A percentile compares a stretch with the other conserved stretches of the same genome.
Conservation (phyloP, 768 basidiomycete species). For the Cystobasidium ongulense region DNA sequence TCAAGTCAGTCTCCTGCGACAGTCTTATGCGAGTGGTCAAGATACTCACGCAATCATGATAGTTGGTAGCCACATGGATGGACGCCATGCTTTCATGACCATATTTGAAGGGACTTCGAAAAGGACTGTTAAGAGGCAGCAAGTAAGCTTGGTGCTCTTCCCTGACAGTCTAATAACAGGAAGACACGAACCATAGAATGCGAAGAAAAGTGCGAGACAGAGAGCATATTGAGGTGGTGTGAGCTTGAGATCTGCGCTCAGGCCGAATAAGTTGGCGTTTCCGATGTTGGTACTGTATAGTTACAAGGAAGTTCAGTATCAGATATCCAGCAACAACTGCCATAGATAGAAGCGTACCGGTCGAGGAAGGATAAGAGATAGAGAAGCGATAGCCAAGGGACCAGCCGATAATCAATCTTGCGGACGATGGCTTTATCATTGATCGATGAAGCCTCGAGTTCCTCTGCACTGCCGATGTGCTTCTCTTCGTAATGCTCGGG, state of each 20-base stretch:
- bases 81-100: constrained; percentile 48
- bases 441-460: constrained; percentile 44
- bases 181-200: constrained; percentile 41
- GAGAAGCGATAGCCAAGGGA: constrained; percentile 71
- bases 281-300: constrained; percentile 35
- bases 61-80: constrained; percentile 66
- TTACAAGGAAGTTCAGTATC: constrained; percentile 21
- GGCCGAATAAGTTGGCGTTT: constrained; percentile 42
- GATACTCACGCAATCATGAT: constrained; percentile 64
- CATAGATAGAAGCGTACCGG: background rate
- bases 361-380: constrained; percentile 16
- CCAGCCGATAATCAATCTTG: constrained; percentile 54
- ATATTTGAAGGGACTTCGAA: constrained; percentile 52
- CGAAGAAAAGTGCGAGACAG: constrained; percentile 46
- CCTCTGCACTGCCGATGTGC: background rate
- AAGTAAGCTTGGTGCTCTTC: background rate
- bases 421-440: constrained; percentile 63
- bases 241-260: constrained; percentile 42
- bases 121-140: constrained; percentile 37
- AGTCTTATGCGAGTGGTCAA: background rate
- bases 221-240: constrained; percentile 44
- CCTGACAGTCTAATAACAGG: constrained; percentile 34
- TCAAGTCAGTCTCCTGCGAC: constrained; percentile 8
- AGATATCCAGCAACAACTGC: background rate
- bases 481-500: background rate